Percentiles rank a stretch among this genome's conserved stretches.
Evolutionary conservation across 2,329 filamentous ascomycete genomes (phyloP).

Genomic region (Alternaria sp.): DNA sequence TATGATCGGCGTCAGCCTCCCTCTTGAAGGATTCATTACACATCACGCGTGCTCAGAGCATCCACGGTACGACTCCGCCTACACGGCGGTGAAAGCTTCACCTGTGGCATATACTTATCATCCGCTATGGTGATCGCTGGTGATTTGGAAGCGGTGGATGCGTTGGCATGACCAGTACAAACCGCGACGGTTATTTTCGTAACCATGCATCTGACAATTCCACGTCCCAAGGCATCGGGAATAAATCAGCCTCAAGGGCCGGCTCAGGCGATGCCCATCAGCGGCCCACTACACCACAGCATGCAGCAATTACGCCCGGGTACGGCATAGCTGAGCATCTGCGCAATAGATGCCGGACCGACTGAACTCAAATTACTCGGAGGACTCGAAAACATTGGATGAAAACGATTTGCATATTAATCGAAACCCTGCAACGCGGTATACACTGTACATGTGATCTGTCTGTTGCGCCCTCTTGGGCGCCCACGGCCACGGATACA

Average conservation of each 20-base stretch:
- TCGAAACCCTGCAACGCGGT: not conserved
- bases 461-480: not conserved
- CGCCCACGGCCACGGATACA: not conserved
- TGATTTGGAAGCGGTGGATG: not conserved
- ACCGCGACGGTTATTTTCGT: not conserved
- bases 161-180: not conserved
- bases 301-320: no score
- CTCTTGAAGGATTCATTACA: not conserved
- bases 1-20: not conserved
- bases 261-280: not conserved
- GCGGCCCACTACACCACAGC: no score
- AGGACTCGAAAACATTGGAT: not conserved
- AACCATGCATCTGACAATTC: not conserved
- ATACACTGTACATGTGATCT: not conserved
- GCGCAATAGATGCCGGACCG: not conserved
- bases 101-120: not conserved
- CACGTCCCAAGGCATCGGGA: no score
- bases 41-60: not conserved
- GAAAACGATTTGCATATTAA: not conserved
- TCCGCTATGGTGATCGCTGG: not conserved
- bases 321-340: no score
- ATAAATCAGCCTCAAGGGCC: not conserved
- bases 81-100: not conserved
- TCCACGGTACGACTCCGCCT: not conserved
- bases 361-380: accelerated